Base-by-base conservation (phyloP, 345 rosid species). In the Eutrema heterophyllum region DNA sequence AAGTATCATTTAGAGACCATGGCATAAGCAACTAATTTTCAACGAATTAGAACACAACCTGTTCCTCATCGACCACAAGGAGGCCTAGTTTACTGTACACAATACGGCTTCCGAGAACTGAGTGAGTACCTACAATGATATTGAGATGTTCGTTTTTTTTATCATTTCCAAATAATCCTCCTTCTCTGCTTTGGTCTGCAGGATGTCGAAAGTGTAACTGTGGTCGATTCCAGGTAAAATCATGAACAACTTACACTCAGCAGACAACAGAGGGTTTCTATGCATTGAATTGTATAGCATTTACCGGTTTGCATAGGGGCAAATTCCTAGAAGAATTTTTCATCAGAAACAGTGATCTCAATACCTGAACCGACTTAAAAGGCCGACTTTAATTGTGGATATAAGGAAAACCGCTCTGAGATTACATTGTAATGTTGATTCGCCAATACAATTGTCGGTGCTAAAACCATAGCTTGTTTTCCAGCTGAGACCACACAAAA, bases 31-130 rank as follows among this genome's bases (percentile, higher is more conserved):
- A 26, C 70, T 45, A 54, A 7, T 32, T 53, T 53, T 35, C 8
- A 44, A 61, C 2, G 78, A 72, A 52, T 57, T 48, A 68, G 13
- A 77, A 68, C 68, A 70, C 71, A 81, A 94, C 98, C 96, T 94
- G 98, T 82, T 94, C 98, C 78, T 94, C 98, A 80, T 94, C 97
- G 40, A 91, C 97, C 45, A 94, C 97, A 79, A 94, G 93, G 81
- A 94, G 96, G 78, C 98, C 98, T 29, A 91, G 86, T 77, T 91
- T 94, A 70, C 79, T 91, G 73, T 94, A 94, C 45, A 86, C 87
- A 71, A 94, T 97, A 44, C 95, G 93, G 82, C 79, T 86, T 78
- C 98, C 98, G 56, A 94, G 94, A 83, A 94, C 97, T 51, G 98
- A 81, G 81, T 94, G 98, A 74, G 98, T 94, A 48, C 98, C 98